Conservation (phyloP, 768 basidiomycete species). For the Kwoniella sp. region DNA sequence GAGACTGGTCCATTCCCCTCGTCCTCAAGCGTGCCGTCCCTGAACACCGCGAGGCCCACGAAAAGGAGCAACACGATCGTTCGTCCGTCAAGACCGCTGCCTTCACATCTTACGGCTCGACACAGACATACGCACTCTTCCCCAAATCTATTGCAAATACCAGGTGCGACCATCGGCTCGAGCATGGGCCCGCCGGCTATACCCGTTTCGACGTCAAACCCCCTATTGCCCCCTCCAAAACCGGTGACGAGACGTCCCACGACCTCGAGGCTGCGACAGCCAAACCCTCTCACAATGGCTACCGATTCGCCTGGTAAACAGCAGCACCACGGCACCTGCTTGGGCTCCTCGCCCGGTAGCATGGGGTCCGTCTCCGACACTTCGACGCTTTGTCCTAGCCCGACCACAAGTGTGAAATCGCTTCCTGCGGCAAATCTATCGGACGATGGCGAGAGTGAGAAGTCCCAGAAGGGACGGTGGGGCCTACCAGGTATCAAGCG, state of each 20-base stretch:
- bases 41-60: not conserved
- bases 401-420: slow-evolving; percentile 17
- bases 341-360: slow-evolving; percentile 23
- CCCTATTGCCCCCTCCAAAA: slow-evolving; percentile 22
- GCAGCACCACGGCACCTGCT: not conserved
- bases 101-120: slow-evolving; percentile 14
- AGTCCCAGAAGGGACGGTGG: slow-evolving; percentile 5
- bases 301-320: not conserved
- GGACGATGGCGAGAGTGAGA: not conserved
- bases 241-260: slow-evolving; percentile 25
- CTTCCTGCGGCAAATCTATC: slow-evolving; percentile 4
- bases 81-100: slow-evolving; percentile 19
- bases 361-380: slow-evolving; percentile 7
- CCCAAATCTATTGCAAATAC: slow-evolving; percentile 17
- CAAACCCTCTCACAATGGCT: slow-evolving; percentile 29
- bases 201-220: slow-evolving; percentile 13
- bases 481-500: not conserved
- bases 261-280: slow-evolving; percentile 28
- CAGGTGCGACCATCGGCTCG: slow-evolving; percentile 1
- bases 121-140: slow-evolving; percentile 32
- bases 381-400: slow-evolving; percentile 15
- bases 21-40: slow-evolving; percentile 11
- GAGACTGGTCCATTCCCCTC: slow-evolving; percentile 18
- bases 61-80: not conserved
- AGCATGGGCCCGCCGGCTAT: slow-evolving; percentile 14